Evolutionary conservation across 352 stramenopile genomes (phyloP).

Genomic region (Pythium guiyangense): DNA sequence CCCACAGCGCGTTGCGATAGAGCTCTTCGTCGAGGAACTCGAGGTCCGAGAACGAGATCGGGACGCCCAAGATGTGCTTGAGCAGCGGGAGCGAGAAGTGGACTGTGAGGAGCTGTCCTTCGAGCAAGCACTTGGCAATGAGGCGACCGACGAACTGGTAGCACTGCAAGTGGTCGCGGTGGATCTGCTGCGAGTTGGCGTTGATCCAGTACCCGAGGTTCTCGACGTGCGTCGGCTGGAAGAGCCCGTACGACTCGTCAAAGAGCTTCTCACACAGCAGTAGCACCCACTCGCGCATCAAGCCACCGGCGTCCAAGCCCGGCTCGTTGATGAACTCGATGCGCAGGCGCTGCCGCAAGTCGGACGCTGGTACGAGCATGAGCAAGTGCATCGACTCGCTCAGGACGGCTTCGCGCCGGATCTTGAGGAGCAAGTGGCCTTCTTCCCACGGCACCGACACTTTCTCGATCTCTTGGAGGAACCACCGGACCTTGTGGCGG

Average conservation of each 20-base stretch:
- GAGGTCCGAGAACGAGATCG: constrained; percentile 77
- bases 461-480: constrained; percentile 70
- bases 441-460: constrained; percentile 76
- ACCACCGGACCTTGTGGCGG: constrained; percentile 70
- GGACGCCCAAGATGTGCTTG: constrained; percentile 79
- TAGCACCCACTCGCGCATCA: constrained; percentile 78
- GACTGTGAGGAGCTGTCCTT: constrained; percentile 71
- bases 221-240: constrained; percentile 65
- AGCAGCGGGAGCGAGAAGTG: constrained; percentile 75
- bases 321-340: constrained; percentile 86
- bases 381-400: constrained; percentile 82
- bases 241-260: constrained; percentile 72
- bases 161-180: constrained; percentile 64
- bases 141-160: constrained; percentile 76
- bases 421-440: constrained; percentile 75
- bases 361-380: constrained; percentile 65
- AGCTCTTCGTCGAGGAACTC: constrained; percentile 80
- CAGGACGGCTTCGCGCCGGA: constrained; percentile 66
- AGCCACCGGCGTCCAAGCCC: constrained; percentile 62
- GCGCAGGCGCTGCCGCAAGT: constrained; percentile 65
- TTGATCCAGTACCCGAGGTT: constrained; percentile 85
- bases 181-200: constrained; percentile 58
- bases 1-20: constrained; percentile 57
- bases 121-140: constrained; percentile 72
- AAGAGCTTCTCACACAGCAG: constrained; percentile 77